These are phyloP conservation scores for Didymella pinodella DNA, from an alignment of 2,329 filamentous ascomycete genomes.

Conservation along the genomic window DNA sequence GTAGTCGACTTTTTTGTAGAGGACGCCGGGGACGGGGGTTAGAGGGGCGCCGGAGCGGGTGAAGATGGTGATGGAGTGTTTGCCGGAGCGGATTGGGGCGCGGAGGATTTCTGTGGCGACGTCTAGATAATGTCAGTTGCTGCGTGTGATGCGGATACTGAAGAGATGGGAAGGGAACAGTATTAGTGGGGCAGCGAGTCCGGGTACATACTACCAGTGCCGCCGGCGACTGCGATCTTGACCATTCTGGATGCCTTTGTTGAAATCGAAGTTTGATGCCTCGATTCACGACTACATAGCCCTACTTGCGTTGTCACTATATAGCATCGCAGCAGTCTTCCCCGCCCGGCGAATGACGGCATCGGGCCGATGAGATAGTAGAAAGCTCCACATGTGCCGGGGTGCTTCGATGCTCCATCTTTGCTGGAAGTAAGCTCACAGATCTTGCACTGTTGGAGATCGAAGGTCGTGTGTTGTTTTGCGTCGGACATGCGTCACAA, in stretches of 20 bases:
- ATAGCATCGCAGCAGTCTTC: constrained; percentile 4
- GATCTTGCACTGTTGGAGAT: constrained; percentile 1
- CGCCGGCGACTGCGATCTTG: constrained; percentile 47
- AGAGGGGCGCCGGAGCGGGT: constrained; percentile 54
- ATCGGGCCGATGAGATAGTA: constrained; percentile 16
- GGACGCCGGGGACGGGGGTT: constrained; percentile 39
- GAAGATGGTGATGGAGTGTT: constrained; percentile 63
- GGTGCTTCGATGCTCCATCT: not conserved
- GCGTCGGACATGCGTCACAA: not conserved
- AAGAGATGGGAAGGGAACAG: not conserved
- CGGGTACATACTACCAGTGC: constrained; percentile 44
- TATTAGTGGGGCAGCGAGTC: not conserved
- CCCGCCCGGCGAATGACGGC: constrained; percentile 17
- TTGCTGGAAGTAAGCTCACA: not conserved
- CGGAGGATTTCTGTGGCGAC: constrained; percentile 64
- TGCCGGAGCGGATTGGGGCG: constrained; percentile 56
- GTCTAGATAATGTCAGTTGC: constrained; percentile 48
- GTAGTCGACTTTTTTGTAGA: constrained; percentile 58
- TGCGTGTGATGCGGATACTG: not conserved
- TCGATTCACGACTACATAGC: not conserved
- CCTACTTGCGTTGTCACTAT: not conserved
- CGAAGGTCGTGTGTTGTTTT: not conserved
- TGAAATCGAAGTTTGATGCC: not conserved
- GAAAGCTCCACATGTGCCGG: constrained; percentile 7
- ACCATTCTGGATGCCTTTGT: constrained; percentile 33